Conservation (phyloP, 2,329 filamentous ascomycete genomes). For the Paramyrothecium sp. region DNA sequence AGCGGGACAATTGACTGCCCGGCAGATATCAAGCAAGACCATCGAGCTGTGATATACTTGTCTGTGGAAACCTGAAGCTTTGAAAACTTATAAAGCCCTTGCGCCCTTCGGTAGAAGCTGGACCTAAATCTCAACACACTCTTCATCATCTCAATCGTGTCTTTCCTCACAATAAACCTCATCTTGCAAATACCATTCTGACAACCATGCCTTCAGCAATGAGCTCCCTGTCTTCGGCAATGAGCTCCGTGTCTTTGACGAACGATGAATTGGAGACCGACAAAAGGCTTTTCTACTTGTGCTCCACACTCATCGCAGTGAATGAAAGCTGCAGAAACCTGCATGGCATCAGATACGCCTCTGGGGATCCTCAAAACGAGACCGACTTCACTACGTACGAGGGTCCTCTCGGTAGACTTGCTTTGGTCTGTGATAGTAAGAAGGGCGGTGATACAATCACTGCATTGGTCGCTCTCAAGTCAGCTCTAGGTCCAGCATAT, state of each 20-base stretch:
- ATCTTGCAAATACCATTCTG: too few relatives aligned
- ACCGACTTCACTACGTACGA: neutral
- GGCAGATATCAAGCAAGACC: too few relatives aligned
- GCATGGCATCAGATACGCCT: neutral
- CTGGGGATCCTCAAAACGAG: neutral
- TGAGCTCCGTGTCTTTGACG: neutral
- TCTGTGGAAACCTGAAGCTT: too few relatives aligned
- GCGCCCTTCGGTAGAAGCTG: too few relatives aligned
- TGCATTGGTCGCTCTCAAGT: conserved; percentile 7
- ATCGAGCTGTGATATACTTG: too few relatives aligned
- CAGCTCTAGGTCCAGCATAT: conserved; percentile 3
- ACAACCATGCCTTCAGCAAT: too few relatives aligned
- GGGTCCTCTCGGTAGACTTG: conserved; percentile 6
- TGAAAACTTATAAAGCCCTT: too few relatives aligned
- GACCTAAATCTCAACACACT: too few relatives aligned
- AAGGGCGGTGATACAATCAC: conserved; percentile 9
- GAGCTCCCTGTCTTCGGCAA: too few relatives aligned
- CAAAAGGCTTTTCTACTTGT: neutral
- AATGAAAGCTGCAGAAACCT: neutral
- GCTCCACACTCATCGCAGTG: neutral
- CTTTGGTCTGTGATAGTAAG: conserved; percentile 8
- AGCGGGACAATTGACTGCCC: too few relatives aligned
- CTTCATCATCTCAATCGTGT: too few relatives aligned
- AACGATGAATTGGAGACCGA: neutral
- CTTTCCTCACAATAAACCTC: too few relatives aligned